Evolutionary conservation across 768 basidiomycete genomes (phyloP).

Genomic region (Leccinum ochraceum): DNA sequence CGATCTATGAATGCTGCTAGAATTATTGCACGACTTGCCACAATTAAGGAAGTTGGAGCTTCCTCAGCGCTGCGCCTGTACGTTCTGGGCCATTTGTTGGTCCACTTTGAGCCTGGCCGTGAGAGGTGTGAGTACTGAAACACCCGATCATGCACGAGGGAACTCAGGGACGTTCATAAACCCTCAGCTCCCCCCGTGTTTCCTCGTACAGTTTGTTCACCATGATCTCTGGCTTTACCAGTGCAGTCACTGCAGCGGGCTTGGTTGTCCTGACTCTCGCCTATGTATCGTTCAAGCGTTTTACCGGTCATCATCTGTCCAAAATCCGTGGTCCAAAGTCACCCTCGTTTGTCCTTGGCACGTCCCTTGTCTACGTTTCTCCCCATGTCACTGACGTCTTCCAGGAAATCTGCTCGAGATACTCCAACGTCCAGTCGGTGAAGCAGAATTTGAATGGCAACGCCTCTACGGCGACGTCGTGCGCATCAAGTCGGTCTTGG

Average conservation of each 20-base stretch:
- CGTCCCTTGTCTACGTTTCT: neutral
- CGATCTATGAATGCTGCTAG: no score
- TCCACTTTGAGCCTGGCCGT: no score
- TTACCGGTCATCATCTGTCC: constrained; percentile 4
- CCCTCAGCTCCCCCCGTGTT: neutral
- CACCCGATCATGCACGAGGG: no score
- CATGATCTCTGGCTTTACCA: constrained; percentile 16
- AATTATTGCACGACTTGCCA: no score
- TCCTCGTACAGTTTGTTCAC: neutral
- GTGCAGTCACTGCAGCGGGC: neutral
- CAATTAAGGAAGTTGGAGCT: no score
- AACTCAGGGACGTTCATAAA: constrained; percentile 8
- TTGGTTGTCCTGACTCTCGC: constrained; percentile 11
- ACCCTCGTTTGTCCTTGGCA: constrained; percentile 26
- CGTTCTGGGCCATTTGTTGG: no score
- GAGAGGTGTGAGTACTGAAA: no score
- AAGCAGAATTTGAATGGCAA: constrained; percentile 33
- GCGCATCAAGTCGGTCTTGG: constrained; percentile 29
- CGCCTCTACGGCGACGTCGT: constrained; percentile 30
- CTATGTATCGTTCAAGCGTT: neutral
- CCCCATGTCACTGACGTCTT: constrained; percentile 12
- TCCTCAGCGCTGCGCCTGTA: no score
- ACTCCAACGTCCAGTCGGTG: constrained; percentile 28
- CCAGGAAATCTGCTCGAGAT: constrained; percentile 33
- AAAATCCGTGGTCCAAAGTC: constrained; percentile 24